Evolutionary conservation across 1,139 yeast species (phyloP).

Genomic region (Debaryomycetaceae sp.): DNA sequence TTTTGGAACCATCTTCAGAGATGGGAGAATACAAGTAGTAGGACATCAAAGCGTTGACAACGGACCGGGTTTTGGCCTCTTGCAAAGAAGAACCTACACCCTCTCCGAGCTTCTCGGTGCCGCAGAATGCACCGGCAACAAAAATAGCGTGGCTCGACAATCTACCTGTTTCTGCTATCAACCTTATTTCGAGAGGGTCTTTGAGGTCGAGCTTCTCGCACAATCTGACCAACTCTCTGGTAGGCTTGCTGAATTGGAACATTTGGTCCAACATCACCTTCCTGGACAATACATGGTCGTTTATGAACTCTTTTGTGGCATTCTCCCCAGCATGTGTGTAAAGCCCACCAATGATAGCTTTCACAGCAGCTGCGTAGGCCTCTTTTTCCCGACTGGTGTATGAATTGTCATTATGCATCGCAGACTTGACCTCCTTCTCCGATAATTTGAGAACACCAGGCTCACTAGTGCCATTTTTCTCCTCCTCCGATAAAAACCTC

Average conservation of each 20-base stretch:
- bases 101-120: constrained; percentile 82
- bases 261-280: constrained; percentile 68
- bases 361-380: constrained; percentile 56
- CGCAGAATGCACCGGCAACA: constrained; percentile 89
- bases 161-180: constrained; percentile 93
- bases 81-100: constrained; percentile 90
- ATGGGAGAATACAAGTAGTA: constrained; percentile 90
- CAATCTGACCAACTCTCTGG: constrained; percentile 74
- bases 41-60: constrained; percentile 83
- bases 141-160: constrained; percentile 78
- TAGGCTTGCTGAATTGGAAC: constrained; percentile 82
- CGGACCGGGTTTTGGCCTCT: constrained; percentile 92
- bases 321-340: constrained; percentile 65
- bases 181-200: constrained; percentile 69
- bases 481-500: constrained; percentile 43
- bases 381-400: constrained; percentile 31
- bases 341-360: constrained; percentile 70
- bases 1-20: constrained; percentile 35
- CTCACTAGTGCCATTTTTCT: constrained; percentile 39
- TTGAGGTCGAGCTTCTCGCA: constrained; percentile 76
- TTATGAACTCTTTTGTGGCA: constrained; percentile 61
- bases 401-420: constrained; percentile 16
- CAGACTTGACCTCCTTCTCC: constrained; percentile 22
- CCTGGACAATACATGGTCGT: constrained; percentile 72
- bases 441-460: constrained; percentile 50